phyloP scores from a whole-genome alignment of 1,284 basidiomycete species.

The Fomitopsis palustris region DNA sequence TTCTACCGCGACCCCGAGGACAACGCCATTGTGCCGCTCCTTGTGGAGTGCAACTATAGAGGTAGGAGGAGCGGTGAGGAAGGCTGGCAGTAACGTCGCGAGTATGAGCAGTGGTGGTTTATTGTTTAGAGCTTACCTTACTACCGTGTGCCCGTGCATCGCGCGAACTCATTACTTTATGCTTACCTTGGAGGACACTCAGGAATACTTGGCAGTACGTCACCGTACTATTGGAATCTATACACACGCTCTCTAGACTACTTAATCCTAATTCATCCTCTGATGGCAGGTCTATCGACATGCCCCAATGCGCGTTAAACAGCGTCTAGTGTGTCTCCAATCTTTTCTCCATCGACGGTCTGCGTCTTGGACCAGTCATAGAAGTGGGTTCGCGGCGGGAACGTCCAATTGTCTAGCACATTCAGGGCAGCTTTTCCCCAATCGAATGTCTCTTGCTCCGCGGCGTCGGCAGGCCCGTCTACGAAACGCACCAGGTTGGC shows the following conservation, averaged over 20 bases:
- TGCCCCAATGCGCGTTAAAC: too few species aligned
- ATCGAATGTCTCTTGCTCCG: conserved; percentile 59
- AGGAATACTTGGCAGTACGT: neutral
- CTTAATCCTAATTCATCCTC: too few species aligned
- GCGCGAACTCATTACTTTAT: neutral
- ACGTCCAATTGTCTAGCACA: conserved; percentile 64
- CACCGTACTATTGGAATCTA: neutral
- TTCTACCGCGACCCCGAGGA: conserved; percentile 58
- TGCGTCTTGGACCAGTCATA: conserved; percentile 28
- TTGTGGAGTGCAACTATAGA: conserved; percentile 74
- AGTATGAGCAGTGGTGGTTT: neutral
- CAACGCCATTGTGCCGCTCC: conserved; percentile 52
- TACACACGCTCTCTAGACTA: neutral
- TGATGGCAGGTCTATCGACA: too few species aligned
- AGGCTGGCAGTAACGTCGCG: conserved; percentile 33
- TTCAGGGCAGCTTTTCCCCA: conserved; percentile 75
- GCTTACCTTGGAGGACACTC: neutral
- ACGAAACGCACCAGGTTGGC: conserved; percentile 64
- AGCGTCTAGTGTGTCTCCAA: conserved; percentile 9
- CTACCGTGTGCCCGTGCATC: neutral
- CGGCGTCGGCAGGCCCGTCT: conserved; percentile 58
- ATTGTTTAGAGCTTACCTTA: neutral
- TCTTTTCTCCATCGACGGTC: conserved; percentile 9
- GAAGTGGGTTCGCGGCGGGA: conserved; percentile 15
- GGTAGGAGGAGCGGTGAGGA: conserved; percentile 46